Conservation (phyloP, 306 rosid genomes). For the Acacia melanoxylon region DNA sequence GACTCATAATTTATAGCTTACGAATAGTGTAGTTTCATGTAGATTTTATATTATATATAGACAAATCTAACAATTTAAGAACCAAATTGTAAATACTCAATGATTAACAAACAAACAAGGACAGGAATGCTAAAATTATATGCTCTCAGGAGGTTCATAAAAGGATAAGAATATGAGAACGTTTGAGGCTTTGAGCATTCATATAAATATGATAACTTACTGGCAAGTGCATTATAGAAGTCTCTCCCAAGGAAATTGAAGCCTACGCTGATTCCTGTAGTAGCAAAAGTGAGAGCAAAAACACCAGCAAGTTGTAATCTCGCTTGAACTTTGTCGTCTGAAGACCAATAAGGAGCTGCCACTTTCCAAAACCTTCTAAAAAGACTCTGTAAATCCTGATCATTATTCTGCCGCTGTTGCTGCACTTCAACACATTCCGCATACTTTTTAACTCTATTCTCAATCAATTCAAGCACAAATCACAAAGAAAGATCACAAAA, state of each 20-base stretch:
- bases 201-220: conserved; percentile 45
- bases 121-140: conserved; percentile 12
- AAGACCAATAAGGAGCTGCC: conserved; percentile 92
- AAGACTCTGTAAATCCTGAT: conserved; percentile 63
- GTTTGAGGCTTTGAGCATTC: neutral
- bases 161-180: neutral
- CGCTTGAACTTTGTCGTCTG: conserved; percentile 75
- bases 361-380: conserved; percentile 87
- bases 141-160: conserved; percentile 9
- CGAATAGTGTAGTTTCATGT: neutral
- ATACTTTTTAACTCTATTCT: conserved; percentile 18
- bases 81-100: neutral
- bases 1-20: neutral
- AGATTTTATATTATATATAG: neutral
- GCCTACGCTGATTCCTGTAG: conserved; percentile 96
- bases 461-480: conserved; percentile 13
- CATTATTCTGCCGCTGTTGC: conserved; percentile 45
- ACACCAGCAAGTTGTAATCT: conserved; percentile 81
- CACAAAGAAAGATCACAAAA: conserved; percentile 1
- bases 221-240: conserved; percentile 91
- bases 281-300: conserved; percentile 85
- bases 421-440: conserved; percentile 37
- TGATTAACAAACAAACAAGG: neutral
- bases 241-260: conserved; percentile 94
- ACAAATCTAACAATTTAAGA: neutral